Percentiles rank a stretch among this genome's conserved stretches.
These are phyloP conservation scores for Arabidopsis arenosa DNA, from an alignment of 345 rosid genomes.

Conservation along the genomic window DNA sequence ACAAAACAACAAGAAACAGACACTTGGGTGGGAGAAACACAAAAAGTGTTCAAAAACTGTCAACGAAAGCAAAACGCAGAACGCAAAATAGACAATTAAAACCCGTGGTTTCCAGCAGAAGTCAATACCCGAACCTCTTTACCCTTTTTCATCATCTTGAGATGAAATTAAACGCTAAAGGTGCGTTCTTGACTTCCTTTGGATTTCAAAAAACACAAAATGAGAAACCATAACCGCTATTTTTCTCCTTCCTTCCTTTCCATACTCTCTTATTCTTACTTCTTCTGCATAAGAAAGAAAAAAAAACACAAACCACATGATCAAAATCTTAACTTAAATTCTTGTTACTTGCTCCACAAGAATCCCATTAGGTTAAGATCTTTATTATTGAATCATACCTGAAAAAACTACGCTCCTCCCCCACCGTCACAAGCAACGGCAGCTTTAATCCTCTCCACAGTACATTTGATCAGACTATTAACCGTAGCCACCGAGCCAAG, in stretches of 20 bases:
- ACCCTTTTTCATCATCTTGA: conserved; percentile 34
- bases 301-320: not conserved
- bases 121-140: conserved; percentile 90
- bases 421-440: conserved; percentile 56
- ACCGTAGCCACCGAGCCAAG: conserved; percentile 95
- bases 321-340: not conserved
- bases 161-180: conserved; percentile 54
- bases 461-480: conserved; percentile 89
- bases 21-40: conserved; percentile 24
- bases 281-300: conserved; percentile 22
- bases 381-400: conserved; percentile 24
- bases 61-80: not conserved
- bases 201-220: conserved; percentile 41
- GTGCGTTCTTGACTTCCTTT: conserved; percentile 94
- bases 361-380: not conserved
- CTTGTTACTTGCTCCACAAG: conserved; percentile 37
- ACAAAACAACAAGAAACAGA: conserved; percentile 25
- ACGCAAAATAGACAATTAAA: not conserved
- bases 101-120: conserved; percentile 48
- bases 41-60: conserved; percentile 34
- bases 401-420: conserved; percentile 31
- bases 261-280: not conserved
- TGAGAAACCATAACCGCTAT: conserved; percentile 23
- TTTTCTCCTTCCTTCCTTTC: not conserved
- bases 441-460: conserved; percentile 85